Evolutionary conservation across 768 basidiomycete species (phyloP).

Genomic region (Boletus sp.): DNA sequence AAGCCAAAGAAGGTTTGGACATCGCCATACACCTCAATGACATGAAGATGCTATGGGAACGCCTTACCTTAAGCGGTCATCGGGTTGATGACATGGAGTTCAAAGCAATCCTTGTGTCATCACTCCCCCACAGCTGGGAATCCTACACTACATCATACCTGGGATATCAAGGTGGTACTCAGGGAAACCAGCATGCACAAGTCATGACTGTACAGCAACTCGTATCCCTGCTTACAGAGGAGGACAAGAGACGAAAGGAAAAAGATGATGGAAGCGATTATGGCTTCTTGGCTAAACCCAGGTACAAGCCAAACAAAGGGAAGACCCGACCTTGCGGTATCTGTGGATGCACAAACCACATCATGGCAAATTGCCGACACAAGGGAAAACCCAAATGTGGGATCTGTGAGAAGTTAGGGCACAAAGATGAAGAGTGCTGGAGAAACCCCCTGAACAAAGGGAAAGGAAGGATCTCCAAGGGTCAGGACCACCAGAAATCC

Average conservation of each 20-base stretch:
- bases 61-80: not conserved
- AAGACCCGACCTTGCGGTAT: not conserved
- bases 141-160: not conserved
- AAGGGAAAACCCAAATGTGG: conserved; percentile 1
- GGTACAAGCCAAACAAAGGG: too few relatives aligned
- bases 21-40: not conserved
- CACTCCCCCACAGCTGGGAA: not conserved
- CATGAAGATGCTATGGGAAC: not conserved
- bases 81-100: not conserved
- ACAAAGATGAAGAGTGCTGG: not conserved
- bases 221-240: not conserved
- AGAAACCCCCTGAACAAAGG: not conserved
- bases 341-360: not conserved
- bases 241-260: not conserved
- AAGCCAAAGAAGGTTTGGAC: not conserved
- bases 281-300: too few relatives aligned
- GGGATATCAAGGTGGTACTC: not conserved
- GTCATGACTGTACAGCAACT: not conserved
- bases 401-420: not conserved
- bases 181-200: not conserved
- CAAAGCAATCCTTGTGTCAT: not conserved
- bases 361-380: not conserved
- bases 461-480: not conserved
- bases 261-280: too few relatives aligned
- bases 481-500: too few relatives aligned